A percentile compares a stretch with the other conserved stretches of the same genome.
Evolutionary conservation across 768 basidiomycete species (phyloP).

Genomic region (Calocybe gangraenosa): DNA sequence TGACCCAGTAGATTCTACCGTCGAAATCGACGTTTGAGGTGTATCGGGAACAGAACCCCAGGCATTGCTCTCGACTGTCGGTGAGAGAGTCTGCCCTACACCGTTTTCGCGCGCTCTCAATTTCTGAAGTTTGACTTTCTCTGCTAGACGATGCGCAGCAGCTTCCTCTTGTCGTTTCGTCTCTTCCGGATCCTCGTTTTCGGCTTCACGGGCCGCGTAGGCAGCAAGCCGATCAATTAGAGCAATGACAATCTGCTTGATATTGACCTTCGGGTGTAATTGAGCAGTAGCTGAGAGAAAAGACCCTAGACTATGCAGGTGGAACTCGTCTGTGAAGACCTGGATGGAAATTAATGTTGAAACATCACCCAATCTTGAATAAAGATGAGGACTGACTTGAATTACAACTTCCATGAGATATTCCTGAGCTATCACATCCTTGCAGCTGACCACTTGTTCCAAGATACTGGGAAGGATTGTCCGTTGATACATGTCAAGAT

Average conservation of each 20-base stretch:
- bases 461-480: slow-evolving; percentile 88
- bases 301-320: slow-evolving; percentile 90
- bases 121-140: slow-evolving; percentile 77
- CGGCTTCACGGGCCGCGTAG: slow-evolving; percentile 95
- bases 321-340: slow-evolving; percentile 99
- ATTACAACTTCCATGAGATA: slow-evolving; percentile 99
- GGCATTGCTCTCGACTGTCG: slow-evolving; percentile 36
- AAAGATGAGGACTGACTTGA: slow-evolving; percentile 72
- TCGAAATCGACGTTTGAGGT: slow-evolving; percentile 29
- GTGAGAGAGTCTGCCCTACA: slow-evolving; percentile 24
- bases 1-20: slow-evolving; percentile 25
- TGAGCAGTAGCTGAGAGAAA: slow-evolving; percentile 96
- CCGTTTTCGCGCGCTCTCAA: slow-evolving; percentile 54
- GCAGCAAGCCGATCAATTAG: slow-evolving; percentile 94
- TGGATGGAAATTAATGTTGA: slow-evolving; percentile 29
- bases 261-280: slow-evolving; percentile 96
- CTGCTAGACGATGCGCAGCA: slow-evolving; percentile 82
- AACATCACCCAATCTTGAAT: too few species aligned
- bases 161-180: slow-evolving; percentile 92
- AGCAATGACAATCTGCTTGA: slow-evolving; percentile 97
- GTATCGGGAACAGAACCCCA: slow-evolving; percentile 38
- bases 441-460: slow-evolving; percentile 97
- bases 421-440: slow-evolving; percentile 98
- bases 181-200: slow-evolving; percentile 94
- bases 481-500: slow-evolving; percentile 84